Evolutionary conservation across 306 rosid species (phyloP), one percentile per base, ranked within the genome.

Genomic region (Acacia melanoxylon): DNA sequence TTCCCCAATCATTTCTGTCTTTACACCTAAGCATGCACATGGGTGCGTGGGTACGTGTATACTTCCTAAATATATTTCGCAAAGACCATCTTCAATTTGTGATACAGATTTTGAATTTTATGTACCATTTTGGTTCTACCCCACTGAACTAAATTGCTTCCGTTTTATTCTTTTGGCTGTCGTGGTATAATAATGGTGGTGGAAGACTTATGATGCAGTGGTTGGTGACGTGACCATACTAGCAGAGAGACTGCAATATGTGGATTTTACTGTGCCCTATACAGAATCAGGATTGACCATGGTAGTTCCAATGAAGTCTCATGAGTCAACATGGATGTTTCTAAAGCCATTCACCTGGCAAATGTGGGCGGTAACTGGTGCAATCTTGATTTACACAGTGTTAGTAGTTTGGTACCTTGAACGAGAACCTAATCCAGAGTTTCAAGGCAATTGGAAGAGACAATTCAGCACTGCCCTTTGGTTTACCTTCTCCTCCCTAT

Each of bases 201-300:
- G 67, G 76, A 72, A 93, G 98, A 89, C 89, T 24, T 89, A 33
- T 7, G 94, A 90, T 12, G 94, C 90, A 20, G 89, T 49, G 14
- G 82, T 91, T 79, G 98, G 93, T 1, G 98, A 93, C 72, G n/a
- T 89, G 29, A 93, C 97, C 13, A 25, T 93, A 68, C 68, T 87
- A 41, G 81, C 86, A 16, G 82, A 84, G 0, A 85, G 98, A 78
- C 6, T 84, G 69, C 52, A 80, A 33, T 78, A 82, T 51, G 97
- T 93, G 66, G 92, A 91, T 46, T 93, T 90, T 44, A 91, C 92
- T 0, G 88, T 90, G 79, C 94, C 98, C 41, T 93, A 86, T 82
- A 75, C 84, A 22, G 93, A 86, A 74, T 91, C 98, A 48, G 91
- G 92, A 49, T 83, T 93, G 84, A 75, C 94, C n/a, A 77, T 90